Evolutionary conservation across 2,329 filamentous ascomycete genomes (phyloP), one percentile per base, ranked within the genome.

Genomic region (Fusarium sp.): DNA sequence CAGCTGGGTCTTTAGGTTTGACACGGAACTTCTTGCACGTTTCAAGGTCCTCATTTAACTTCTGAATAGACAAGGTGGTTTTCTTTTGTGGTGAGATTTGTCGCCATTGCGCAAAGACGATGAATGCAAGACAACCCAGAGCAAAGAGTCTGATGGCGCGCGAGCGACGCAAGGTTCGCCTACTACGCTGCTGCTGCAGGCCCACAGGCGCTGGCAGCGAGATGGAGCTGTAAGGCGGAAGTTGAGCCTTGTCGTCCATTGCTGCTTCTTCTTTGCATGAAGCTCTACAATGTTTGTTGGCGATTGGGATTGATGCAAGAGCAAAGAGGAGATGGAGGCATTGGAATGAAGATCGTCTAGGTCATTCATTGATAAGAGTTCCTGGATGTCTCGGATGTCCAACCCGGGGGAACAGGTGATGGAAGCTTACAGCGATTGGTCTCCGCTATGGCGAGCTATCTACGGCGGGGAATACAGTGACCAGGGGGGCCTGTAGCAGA

Each of bases 1-100:
- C 87, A 36, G 81, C 81, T 2, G 87, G 86, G 64, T 89, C 86
- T 49, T 81, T 73, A 0, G 88, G 88, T 70, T 83, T 85, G 45
- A 79, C 78, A 36, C 81, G 84, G 44, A 91, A 81, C 74, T 82
- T 83, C 33, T 83, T 79, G 77, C 89, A 91, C 3, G 83, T 84
- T 16, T 80, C 80, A 23, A 89, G 77, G 69, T 91, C 84, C 13
- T 82, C 79, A 36, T 83, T 78, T 23, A 92, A 80, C 70, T 83
- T 84, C 45, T 84, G 78, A 23, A 82, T 65, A 2, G 88, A 90
- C 5, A 91, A 77, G 18, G 75, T 75, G 18, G 79, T 74, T 18
- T 68, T 62, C 1, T 71, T 72, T 37, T 69, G 47, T 42, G 79
- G 63, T 16, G 70, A 52, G 6, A 84, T 67, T 64, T 84, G 83